These are phyloP conservation scores for Quaeritorhiza haematococci DNA, from an alignment of 371 early-diverging fungal genomes.

Conservation along the genomic window DNA sequence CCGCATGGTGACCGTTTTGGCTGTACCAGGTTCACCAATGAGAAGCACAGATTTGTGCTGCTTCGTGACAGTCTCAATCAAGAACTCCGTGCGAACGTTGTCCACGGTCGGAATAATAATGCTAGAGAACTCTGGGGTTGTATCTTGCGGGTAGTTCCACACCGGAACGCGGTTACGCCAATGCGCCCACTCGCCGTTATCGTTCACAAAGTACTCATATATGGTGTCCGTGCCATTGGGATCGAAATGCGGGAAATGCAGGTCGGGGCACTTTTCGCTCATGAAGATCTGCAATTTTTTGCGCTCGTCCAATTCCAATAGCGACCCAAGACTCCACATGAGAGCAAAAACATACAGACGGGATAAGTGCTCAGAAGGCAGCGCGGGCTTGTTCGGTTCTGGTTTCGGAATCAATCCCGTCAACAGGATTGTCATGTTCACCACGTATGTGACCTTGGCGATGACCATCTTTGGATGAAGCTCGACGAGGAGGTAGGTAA, in stretches of 20 bases:
- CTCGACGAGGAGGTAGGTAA: slow-evolving; percentile 38
- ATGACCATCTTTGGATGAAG: slow-evolving; percentile 57
- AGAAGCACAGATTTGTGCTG: slow-evolving; percentile 50
- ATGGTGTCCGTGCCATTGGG: slow-evolving; percentile 47
- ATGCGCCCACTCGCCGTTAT: slow-evolving; percentile 53
- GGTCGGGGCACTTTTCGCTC: slow-evolving; percentile 41
- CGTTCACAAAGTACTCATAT: slow-evolving; percentile 55
- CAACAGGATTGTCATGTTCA: slow-evolving; percentile 44
- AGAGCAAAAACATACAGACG: slow-evolving; percentile 50
- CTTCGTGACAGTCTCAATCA: slow-evolving; percentile 49
- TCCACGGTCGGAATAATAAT: slow-evolving; percentile 62
- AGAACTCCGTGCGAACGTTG: slow-evolving; percentile 56
- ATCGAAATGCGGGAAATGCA: slow-evolving; percentile 51
- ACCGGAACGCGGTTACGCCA: slow-evolving; percentile 50
- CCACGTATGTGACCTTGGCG: slow-evolving; percentile 42
- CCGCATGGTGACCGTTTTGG: slow-evolving; percentile 55
- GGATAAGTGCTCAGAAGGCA: slow-evolving; percentile 42
- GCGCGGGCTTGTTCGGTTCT: slow-evolving; percentile 43
- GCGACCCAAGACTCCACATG: slow-evolving; percentile 51
- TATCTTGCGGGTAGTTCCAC: slow-evolving; percentile 52
- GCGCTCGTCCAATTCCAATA: slow-evolving; percentile 58
- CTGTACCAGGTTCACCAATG: slow-evolving; percentile 63
- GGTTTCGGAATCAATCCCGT: slow-evolving; percentile 50
- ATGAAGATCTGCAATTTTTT: slow-evolving; percentile 50
- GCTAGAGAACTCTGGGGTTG: slow-evolving; percentile 53